Evolutionary conservation across 1,139 yeast genomes (phyloP), one percentile per base, ranked within the genome.

Genomic region (Geotrichum klebahnii): DNA sequence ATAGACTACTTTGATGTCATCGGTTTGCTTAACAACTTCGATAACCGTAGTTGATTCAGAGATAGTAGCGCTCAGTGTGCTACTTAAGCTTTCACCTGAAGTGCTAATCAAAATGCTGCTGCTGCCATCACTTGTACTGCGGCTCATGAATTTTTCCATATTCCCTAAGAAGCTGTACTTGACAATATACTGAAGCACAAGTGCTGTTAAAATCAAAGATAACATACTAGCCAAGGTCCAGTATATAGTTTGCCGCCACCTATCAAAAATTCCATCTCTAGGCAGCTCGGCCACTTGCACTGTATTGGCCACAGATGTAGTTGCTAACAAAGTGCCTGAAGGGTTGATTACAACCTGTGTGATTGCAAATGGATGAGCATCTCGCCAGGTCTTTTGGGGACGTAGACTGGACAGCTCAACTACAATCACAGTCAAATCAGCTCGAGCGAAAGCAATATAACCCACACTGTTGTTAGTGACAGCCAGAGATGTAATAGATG

Each of bases 241-340:
- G 37, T 80, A 58, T 2, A 81, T 61, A 12, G 76, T 70, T 51
- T 75, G 64, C 38, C 76, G 58, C 47, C 73, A 66, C 48, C 66
- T 67, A 61, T 76, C 62, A 37, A 76, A 57, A 10, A 73, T 62
- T 17, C 77, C 76, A 46, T 74, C 62, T 26, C 34, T 26, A 66
- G 94, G 90, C 22, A 87, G 65, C 53, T 72, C 74, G 53, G 81
- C 69, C 5, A 88, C 80, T 56, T 76, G 79, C 36, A 89, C 77
- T 0, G 88, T 77, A 55, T 85, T 84, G 1, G 95, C 87, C 1
- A 94, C 95, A 43, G 95, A 84, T 0, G 82, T 84, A 14, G 90
- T 79, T 1, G 90, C 95, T 45, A 89, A 69, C 50, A 77, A 72
- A 37, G 77, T 70, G 12, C 92, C 90, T 59, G 80, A 77, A 8